Conservation (phyloP, 1,139 yeast species). For the Meyerozyma guilliermondii region DNA sequence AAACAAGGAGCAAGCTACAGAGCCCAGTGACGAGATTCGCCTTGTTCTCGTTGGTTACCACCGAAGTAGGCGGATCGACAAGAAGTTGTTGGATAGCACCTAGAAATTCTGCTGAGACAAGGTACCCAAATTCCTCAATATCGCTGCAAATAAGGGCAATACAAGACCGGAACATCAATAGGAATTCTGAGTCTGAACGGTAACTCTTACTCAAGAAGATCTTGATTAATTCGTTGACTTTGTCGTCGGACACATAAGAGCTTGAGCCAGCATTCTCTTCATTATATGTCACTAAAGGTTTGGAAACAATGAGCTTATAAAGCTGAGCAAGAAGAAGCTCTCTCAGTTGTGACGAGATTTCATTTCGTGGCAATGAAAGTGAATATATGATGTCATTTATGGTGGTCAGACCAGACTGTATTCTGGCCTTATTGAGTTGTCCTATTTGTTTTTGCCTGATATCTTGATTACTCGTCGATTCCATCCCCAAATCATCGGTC, state of each 20-base stretch:
- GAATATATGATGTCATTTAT: conserved; percentile 38
- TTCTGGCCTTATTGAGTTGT: conserved; percentile 29
- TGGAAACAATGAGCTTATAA: conserved; percentile 41
- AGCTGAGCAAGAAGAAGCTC: conserved; percentile 49
- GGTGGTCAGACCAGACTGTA: conserved; percentile 33
- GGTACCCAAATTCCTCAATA: conserved; percentile 48
- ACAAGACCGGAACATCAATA: conserved; percentile 37
- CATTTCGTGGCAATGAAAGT: conserved; percentile 35
- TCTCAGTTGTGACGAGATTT: conserved; percentile 45
- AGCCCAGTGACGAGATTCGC: conserved; percentile 41
- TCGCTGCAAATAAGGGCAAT: conserved; percentile 43
- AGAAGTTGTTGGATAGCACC: conserved; percentile 28
- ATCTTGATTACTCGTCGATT: conserved; percentile 10
- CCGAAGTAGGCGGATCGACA: conserved; percentile 28
- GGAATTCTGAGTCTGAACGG: conserved; percentile 40
- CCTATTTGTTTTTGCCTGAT: conserved; percentile 27
- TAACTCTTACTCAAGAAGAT: conserved; percentile 29
- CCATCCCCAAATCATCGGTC: conserved; percentile 11
- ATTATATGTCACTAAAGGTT: conserved; percentile 35
- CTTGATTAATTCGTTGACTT: conserved; percentile 29
- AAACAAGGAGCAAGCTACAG: conserved; percentile 36
- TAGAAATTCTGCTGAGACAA: conserved; percentile 37
- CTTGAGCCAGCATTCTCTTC: conserved; percentile 31
- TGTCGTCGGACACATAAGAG: conserved; percentile 32
- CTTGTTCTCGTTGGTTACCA: conserved; percentile 35